Evolutionary conservation across 441 rosid genomes (phyloP).

Genomic region (Isatis lusitanica): DNA sequence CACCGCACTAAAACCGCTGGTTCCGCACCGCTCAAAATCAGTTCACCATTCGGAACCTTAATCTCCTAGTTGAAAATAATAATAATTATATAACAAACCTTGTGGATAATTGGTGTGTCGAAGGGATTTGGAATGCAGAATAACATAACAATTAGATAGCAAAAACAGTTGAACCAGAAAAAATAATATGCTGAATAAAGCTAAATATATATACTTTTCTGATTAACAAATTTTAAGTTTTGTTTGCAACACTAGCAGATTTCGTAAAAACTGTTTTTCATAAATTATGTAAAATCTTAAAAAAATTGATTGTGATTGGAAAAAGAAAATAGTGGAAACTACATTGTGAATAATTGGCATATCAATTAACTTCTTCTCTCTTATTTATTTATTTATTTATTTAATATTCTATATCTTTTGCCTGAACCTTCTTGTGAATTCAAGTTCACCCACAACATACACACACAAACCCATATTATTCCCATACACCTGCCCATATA

Average conservation of each 20-base stretch:
- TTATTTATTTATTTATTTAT: no score
- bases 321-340: not conserved
- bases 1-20: no score
- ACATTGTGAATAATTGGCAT: not conserved
- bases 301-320: not conserved
- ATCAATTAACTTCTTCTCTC: not conserved
- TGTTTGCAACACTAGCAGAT: not conserved
- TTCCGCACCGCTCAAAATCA: no score
- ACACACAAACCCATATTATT: slow-evolving; percentile 36
- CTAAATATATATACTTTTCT: not conserved
- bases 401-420: not conserved
- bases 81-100: not conserved
- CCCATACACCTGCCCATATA: not conserved
- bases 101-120: not conserved
- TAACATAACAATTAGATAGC: not conserved
- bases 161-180: not conserved
- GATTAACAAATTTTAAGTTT: not conserved
- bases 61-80: not conserved
- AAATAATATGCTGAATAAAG: not conserved
- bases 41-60: no score
- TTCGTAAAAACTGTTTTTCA: not conserved
- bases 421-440: slow-evolving; percentile 50
- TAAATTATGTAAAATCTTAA: not conserved
- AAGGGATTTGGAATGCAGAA: not conserved
- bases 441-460: slow-evolving; percentile 50